Evolutionary conservation across 1,284 basidiomycete genomes (phyloP).

Genomic region (Ustilago cynodontis): DNA sequence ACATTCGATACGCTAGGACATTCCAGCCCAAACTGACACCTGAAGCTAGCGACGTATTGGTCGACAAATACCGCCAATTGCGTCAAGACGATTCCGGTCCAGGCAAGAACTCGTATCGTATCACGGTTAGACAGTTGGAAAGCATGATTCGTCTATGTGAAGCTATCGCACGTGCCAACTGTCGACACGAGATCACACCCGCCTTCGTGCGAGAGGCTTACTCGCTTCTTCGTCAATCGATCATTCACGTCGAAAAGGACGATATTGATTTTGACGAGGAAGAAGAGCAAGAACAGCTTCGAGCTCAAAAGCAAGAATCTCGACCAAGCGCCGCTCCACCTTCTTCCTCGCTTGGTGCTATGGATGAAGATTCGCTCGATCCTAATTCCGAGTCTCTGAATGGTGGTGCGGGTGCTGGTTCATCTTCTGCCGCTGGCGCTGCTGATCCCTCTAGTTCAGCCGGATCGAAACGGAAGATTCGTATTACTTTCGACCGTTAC

Average conservation of each 20-base stretch:
- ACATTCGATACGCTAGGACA: slow-evolving; percentile 95
- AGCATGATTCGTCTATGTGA: slow-evolving; percentile 97
- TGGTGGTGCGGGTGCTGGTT: slow-evolving; percentile 62
- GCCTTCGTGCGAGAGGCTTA: slow-evolving; percentile 96
- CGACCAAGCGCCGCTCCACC: slow-evolving; percentile 21
- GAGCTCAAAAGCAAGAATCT: not conserved
- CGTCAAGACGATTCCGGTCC: slow-evolving; percentile 87
- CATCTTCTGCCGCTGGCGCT: slow-evolving; percentile 61
- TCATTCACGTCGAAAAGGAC: slow-evolving; percentile 99
- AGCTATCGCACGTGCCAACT: slow-evolving; percentile 96
- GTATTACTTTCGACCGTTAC: slow-evolving; percentile 95
- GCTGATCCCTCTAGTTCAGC: slow-evolving; percentile 28
- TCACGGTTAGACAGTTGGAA: slow-evolving; percentile 95
- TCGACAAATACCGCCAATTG: slow-evolving; percentile 93
- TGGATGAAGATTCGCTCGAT: slow-evolving; percentile 73
- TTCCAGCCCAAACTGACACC: slow-evolving; percentile 88
- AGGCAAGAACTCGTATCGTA: slow-evolving; percentile 91
- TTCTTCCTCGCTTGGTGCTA: slow-evolving; percentile 45
- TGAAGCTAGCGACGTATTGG: slow-evolving; percentile 90
- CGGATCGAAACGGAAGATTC: slow-evolving; percentile 74
- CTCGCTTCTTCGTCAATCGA: slow-evolving; percentile 91
- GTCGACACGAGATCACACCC: slow-evolving; percentile 81
- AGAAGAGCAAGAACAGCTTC: slow-evolving; percentile 74
- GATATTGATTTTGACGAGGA: slow-evolving; percentile 98
- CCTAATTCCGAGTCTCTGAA: slow-evolving; percentile 75